Base-by-base conservation (phyloP, 805 yeast genomes). In the Starmerella riodocensis region DNA sequence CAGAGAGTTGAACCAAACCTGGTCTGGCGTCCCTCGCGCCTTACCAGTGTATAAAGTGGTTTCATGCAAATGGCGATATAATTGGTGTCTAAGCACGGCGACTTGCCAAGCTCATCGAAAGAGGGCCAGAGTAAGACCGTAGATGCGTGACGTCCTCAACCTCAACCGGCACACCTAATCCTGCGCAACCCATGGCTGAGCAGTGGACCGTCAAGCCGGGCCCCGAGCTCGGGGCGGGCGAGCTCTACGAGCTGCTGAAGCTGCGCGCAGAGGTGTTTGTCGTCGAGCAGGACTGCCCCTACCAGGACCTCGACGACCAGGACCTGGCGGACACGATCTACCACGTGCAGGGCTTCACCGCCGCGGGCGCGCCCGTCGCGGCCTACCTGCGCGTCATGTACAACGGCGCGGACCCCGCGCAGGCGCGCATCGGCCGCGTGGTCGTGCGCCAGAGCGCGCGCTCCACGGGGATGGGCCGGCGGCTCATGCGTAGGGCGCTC, bases 231-330 rank as follows among this genome's bases (percentile, higher is more conserved):
- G 14, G 40, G 9, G 35, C 43, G 2, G 18, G 12, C 4, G 42
- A 40, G 22, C 34, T 52, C 2, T 49, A 52, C 26, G 34, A 42
- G 3, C 27, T 45, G 1, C 39, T 49, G 7, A 21, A 32, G 35
- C 40, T 48, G 16, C 41, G 56, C 9, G 26, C 36, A 6, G 49
- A 48, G 7, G 53, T 52, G 1, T 52, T 52, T 37, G 40, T 36
- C 1, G 54, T 52, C 8, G 56, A 52, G 45, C 56, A 52, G 25
- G 18, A 47, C 17, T 48, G 54, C 26, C 41, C 30, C 6, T 52
- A 48, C 32, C 44, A 36, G 24, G 56, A 52, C 24, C 25, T 41
- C 8, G 56, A 52, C 32, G 52, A 39, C 11, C 37, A 30, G n/a
- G 56, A 52, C 31, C 38, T 48, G 22, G 28, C 7, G 5, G 19